Conservation (phyloP, 2,329 filamentous ascomycete genomes). For the Aspergillus luchuensis region DNA sequence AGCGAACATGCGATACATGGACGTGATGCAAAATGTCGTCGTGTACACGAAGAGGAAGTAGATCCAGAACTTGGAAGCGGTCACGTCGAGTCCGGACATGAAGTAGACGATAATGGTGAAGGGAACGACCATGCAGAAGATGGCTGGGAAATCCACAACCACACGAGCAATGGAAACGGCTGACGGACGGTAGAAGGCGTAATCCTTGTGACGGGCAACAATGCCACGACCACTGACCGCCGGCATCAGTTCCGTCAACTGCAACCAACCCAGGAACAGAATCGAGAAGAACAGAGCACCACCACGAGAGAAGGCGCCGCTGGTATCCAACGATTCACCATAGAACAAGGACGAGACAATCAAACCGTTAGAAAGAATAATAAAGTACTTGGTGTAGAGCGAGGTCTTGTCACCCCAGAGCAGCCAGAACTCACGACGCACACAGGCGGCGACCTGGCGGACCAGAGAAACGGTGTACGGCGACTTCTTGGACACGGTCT, state of each 20-base stretch:
- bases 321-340: conserved; percentile 61
- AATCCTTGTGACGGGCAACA: conserved; percentile 67
- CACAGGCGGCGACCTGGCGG: conserved; percentile 64
- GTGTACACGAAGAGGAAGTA: conserved; percentile 66
- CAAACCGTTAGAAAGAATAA: conserved; percentile 71
- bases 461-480: conserved; percentile 75
- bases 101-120: conserved; percentile 69
- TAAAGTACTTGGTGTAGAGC: conserved; percentile 76
- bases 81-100: conserved; percentile 60
- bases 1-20: conserved; percentile 68
- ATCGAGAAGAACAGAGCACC: conserved; percentile 69
- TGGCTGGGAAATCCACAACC: conserved; percentile 63
- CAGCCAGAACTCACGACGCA: conserved; percentile 75
- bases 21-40: conserved; percentile 63
- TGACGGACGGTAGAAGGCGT: conserved; percentile 70
- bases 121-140: conserved; percentile 60
- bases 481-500: conserved; percentile 67
- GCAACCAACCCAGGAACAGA: conserved; percentile 69
- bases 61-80: conserved; percentile 66
- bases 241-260: conserved; percentile 76
- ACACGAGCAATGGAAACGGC: conserved; percentile 65
- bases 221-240: conserved; percentile 72
- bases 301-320: conserved; percentile 64
- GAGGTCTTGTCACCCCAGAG: conserved; percentile 73
- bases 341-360: conserved; percentile 82